phyloP scores from a whole-genome alignment of 179 eudicot genomes.

The Beta corolliflora region DNA sequence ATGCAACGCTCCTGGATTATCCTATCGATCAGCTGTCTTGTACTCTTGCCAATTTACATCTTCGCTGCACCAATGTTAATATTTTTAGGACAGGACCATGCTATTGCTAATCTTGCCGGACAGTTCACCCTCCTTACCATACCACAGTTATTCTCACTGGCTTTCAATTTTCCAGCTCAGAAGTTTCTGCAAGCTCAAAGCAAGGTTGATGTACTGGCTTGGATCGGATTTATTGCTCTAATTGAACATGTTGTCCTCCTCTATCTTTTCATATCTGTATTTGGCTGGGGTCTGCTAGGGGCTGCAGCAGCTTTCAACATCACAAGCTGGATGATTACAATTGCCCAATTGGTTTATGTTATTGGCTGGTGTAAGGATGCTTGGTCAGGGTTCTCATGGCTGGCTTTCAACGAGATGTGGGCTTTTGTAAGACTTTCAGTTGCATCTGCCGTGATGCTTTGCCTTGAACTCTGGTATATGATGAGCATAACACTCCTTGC shows the following conservation, averaged over 20 bases:
- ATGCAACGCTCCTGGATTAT: conserved; percentile 75
- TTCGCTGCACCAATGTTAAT: conserved; percentile 56
- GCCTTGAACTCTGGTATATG: conserved; percentile 70
- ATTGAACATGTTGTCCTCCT: conserved; percentile 36
- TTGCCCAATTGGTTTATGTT: conserved; percentile 52
- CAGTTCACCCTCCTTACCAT: conserved; percentile 39
- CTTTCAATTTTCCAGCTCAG: conserved; percentile 57
- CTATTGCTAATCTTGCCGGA: conserved; percentile 61
- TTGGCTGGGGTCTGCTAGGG: conserved; percentile 58
- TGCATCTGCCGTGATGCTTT: conserved; percentile 73
- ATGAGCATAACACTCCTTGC: conserved; percentile 64
- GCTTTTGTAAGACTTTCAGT: conserved; percentile 62
- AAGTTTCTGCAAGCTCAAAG: conserved; percentile 81
- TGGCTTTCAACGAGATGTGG: conserved; percentile 66
- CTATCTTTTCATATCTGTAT: conserved; percentile 47
- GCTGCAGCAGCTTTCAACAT: conserved; percentile 61
- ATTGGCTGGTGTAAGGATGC: conserved; percentile 64
- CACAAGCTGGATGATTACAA: conserved; percentile 42
- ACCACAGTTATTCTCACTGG: conserved; percentile 62
- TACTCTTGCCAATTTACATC: conserved; percentile 57
- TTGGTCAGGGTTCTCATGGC: conserved; percentile 58
- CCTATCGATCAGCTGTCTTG: conserved; percentile 36
- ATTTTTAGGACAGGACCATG: conserved; percentile 58
- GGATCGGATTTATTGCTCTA: conserved; percentile 46
- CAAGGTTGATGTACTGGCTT: conserved; percentile 51